phyloP scores from a whole-genome alignment of 2,329 filamentous ascomycete species.

The Alternaria sp. region DNA sequence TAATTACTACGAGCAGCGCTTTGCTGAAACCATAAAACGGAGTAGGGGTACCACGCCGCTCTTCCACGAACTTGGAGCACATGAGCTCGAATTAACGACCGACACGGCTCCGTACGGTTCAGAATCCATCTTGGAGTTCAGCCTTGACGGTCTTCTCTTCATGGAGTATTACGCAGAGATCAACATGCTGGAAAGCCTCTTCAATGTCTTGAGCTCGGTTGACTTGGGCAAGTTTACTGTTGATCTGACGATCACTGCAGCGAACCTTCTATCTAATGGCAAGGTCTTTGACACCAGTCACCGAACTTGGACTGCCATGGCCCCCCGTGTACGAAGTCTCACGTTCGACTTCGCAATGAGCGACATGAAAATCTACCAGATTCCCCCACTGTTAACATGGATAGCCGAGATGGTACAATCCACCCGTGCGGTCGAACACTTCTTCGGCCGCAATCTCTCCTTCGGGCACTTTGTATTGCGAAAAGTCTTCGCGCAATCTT shows the following conservation, averaged over 20 bases:
- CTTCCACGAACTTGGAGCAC: background rate
- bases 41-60: background rate
- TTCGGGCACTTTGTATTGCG: background rate
- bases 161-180: slow-evolving; percentile 4
- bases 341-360: background rate
- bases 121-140: background rate
- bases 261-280: background rate
- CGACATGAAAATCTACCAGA: background rate
- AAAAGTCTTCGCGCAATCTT: background rate
- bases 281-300: background rate
- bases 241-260: background rate
- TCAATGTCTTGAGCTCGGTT: background rate
- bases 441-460: background rate
- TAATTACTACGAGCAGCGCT: background rate
- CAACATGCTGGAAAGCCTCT: background rate
- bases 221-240: background rate
- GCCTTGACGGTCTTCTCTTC: background rate
- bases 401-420: background rate
- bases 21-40: background rate
- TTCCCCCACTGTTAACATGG: background rate
- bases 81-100: background rate
- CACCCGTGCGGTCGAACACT: background rate
- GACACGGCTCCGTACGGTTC: background rate
- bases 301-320: background rate
- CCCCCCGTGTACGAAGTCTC: background rate